Evolutionary conservation across 2,329 filamentous ascomycete species (phyloP), one percentile per base, ranked within the genome.

Genomic region (Sodiomyces alkalinus): DNA sequence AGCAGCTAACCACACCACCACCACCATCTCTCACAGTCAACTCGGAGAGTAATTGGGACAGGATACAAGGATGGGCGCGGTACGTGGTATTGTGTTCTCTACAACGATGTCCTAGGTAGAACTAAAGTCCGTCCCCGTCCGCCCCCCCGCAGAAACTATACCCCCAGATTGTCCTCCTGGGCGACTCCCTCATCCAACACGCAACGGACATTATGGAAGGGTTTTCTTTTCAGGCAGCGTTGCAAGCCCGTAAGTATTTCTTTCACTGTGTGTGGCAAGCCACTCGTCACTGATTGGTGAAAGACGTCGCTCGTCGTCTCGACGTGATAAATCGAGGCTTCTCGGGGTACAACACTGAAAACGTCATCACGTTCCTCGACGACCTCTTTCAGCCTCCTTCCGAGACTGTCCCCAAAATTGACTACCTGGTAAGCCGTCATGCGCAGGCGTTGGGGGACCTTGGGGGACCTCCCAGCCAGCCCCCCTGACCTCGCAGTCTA

Each of bases 311-410:
- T 27, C 73, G 87, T 32, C 71, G 74, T 19, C 62, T 90, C 10
- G 90, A 96, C 54, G 72, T 96, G 26, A 59, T 96, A 42, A 93
- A 94, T 50, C 72, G 85, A 24, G 90, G 90, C 5, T 73, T 92
- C 37, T 80, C 72, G 42, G 87, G 87, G 8, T 94, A 87, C 60
- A 92, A 77, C 44, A 85, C 83, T 3, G 62, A 65, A 19, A 74
- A 92, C 49, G 77, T 74, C 8, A 52, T 92, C 33, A 57, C 69
- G 33, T 62, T 79, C 22, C 58, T 94, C 5, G 65, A 76, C 0
- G 56, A 71, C 22, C 68, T 90, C 39, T 72, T 94, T 39, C 76
- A 80, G 3, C 56, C 68, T n/a, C 70, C 73, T 1, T 59, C 65
- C 2, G 51, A 62, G 15, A 49, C 55, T 3, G 66, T 64, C 17